A percentile compares a stretch with the other conserved stretches of the same genome.
phyloP scores from a whole-genome alignment of 371 early-diverging fungal genomes.

The Smittium mucronatum region DNA sequence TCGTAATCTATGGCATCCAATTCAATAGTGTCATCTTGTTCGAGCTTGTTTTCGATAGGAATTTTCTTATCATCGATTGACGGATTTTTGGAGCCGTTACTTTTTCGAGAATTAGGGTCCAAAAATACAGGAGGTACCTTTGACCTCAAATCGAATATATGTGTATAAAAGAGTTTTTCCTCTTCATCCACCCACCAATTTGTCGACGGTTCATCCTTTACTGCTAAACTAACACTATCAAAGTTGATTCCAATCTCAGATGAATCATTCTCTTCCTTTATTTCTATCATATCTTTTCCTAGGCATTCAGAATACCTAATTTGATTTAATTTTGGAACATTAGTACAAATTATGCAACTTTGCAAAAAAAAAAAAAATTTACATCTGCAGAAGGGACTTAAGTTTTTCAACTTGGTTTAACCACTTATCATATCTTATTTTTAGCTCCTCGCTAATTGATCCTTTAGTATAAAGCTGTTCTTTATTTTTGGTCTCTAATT shows the following conservation, averaged over 20 bases:
- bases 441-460: constrained; percentile 19
- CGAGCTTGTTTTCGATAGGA: neutral
- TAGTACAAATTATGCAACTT: too few relatives aligned
- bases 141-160: constrained; percentile 22
- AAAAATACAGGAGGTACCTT: constrained; percentile 27
- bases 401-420: constrained; percentile 8
- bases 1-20: constrained; percentile 10
- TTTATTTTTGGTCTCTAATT: constrained; percentile 60
- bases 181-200: constrained; percentile 30
- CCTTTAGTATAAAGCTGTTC: constrained; percentile 70
- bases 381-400: neutral
- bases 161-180: constrained; percentile 26
- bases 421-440: constrained; percentile 5
- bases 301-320: constrained; percentile 6
- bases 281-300: constrained; percentile 1
- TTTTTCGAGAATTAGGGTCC: neutral
- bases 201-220: constrained; percentile 7
- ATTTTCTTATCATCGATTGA: neutral
- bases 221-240: constrained; percentile 15
- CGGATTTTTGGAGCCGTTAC: neutral
- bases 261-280: neutral
- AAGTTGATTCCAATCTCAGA: constrained; percentile 23
- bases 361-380: constrained; percentile 1
- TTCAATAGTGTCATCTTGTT: neutral
- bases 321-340: neutral